These are phyloP conservation scores for Aspergillus leporis DNA, from an alignment of 495 filamentous ascomycete species.

Conservation along the genomic window DNA sequence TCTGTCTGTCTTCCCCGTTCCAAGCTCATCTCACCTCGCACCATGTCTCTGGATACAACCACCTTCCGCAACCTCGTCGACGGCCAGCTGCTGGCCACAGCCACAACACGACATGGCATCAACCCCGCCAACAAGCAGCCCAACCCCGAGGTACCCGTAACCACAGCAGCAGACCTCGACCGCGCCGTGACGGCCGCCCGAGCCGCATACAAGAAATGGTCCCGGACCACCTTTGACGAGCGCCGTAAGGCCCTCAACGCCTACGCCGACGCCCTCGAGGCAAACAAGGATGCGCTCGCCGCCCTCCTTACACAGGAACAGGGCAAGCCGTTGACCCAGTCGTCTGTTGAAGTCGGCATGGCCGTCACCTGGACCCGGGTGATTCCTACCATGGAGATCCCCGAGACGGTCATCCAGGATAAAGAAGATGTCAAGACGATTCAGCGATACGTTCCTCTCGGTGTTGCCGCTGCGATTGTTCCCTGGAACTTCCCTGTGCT, in stretches of 20 bases:
- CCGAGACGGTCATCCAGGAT: conserved; percentile 43
- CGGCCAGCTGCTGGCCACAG: too few relatives aligned
- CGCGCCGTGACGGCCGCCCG: conserved; percentile 48
- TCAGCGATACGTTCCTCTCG: conserved; percentile 56
- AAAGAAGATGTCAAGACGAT: conserved; percentile 47
- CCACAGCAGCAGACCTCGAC: conserved; percentile 54
- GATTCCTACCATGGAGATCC: conserved; percentile 25
- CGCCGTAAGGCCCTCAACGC: conserved; percentile 56
- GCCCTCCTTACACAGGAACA: conserved; percentile 55
- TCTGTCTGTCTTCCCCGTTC: too few relatives aligned
- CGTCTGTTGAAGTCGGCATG: conserved; percentile 28
- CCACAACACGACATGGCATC: conserved; percentile 36
- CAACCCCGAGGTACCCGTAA: conserved; percentile 56
- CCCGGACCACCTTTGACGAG: conserved; percentile 49
- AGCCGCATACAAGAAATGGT: conserved; percentile 54
- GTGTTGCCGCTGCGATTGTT: conserved; percentile 60
- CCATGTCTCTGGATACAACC: too few relatives aligned
- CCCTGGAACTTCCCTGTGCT: conserved; percentile 64
- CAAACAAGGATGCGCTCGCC: conserved; percentile 46
- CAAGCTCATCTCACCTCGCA: too few relatives aligned
- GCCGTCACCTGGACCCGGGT: conserved; percentile 25
- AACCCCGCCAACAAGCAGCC: conserved; percentile 35
- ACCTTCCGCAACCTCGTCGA: too few relatives aligned
- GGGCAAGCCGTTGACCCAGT: conserved; percentile 52
- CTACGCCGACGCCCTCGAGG: conserved; percentile 49